Evolutionary conservation across 2,329 filamentous ascomycete genomes (phyloP).

Genomic region (Colletotrichum acutatum): DNA sequence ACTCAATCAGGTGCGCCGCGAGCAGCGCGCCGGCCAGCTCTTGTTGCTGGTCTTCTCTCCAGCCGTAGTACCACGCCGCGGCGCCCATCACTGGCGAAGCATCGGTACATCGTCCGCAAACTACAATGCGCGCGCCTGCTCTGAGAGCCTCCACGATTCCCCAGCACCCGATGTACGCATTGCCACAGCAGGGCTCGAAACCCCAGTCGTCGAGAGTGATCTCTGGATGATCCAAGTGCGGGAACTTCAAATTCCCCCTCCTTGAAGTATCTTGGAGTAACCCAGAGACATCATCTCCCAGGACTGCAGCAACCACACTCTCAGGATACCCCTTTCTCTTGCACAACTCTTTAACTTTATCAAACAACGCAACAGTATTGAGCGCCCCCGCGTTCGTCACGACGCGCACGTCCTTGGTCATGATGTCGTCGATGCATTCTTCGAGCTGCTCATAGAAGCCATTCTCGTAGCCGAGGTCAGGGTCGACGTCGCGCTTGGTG

Average conservation of each 20-base stretch:
- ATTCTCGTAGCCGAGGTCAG: constrained; percentile 28
- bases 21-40: constrained; percentile 57
- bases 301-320: constrained; percentile 16
- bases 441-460: constrained; percentile 43
- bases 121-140: constrained; percentile 53
- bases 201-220: constrained; percentile 41
- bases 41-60: constrained; percentile 56
- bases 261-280: background rate
- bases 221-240: constrained; percentile 45
- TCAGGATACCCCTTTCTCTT: constrained; percentile 29
- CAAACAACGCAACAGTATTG: constrained; percentile 47
- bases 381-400: constrained; percentile 53
- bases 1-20: constrained; percentile 62
- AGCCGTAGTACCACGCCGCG: constrained; percentile 63
- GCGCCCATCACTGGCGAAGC: constrained; percentile 61
- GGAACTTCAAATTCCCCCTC: constrained; percentile 29
- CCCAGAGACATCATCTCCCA: constrained; percentile 22
- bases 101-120: constrained; percentile 56
- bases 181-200: constrained; percentile 41
- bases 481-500: constrained; percentile 40
- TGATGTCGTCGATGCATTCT: constrained; percentile 49
- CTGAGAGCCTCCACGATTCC: constrained; percentile 51
- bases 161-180: constrained; percentile 63
- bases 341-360: constrained; percentile 45
- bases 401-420: constrained; percentile 47